phyloP scores from a whole-genome alignment of 441 rosid genomes.

The Kokia cookei region DNA sequence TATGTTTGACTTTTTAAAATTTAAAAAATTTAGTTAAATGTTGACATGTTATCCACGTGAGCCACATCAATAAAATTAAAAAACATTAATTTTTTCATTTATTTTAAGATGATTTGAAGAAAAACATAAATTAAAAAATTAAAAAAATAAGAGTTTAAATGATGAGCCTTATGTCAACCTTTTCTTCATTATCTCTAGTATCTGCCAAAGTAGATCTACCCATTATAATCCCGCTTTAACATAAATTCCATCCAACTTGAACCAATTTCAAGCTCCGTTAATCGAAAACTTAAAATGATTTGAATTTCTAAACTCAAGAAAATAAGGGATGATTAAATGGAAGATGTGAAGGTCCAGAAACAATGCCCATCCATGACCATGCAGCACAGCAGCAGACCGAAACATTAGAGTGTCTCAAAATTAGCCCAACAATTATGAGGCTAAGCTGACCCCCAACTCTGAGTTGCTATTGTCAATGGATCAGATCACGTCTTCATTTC shows the following conservation, averaged over 20 bases:
- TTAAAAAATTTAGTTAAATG: too few relatives aligned
- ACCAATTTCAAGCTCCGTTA: not conserved
- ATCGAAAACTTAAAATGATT: too few relatives aligned
- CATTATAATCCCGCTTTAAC: too few relatives aligned
- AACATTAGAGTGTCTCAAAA: not conserved
- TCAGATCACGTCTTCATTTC: too few relatives aligned
- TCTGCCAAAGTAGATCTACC: too few relatives aligned
- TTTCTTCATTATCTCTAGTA: too few relatives aligned
- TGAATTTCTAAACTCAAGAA: too few relatives aligned
- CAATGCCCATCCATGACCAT: not conserved
- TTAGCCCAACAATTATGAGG: not conserved
- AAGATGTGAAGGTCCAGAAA: not conserved
- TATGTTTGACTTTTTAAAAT: too few relatives aligned
- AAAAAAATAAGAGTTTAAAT: fast-evolving
- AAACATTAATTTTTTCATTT: fast-evolving
- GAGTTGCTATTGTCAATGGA: not conserved
- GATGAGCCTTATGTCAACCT: fast-evolving
- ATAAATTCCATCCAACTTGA: too few relatives aligned
- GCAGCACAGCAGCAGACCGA: not conserved
- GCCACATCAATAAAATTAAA: too few relatives aligned
- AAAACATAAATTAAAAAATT: too few relatives aligned
- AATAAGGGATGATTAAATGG: not conserved
- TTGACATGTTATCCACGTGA: fast-evolving
- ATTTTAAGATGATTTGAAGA: too few relatives aligned
- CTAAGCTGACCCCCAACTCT: not conserved